phyloP scores from a whole-genome alignment of 2,329 filamentous ascomycete species.

The Penicillium freii region DNA sequence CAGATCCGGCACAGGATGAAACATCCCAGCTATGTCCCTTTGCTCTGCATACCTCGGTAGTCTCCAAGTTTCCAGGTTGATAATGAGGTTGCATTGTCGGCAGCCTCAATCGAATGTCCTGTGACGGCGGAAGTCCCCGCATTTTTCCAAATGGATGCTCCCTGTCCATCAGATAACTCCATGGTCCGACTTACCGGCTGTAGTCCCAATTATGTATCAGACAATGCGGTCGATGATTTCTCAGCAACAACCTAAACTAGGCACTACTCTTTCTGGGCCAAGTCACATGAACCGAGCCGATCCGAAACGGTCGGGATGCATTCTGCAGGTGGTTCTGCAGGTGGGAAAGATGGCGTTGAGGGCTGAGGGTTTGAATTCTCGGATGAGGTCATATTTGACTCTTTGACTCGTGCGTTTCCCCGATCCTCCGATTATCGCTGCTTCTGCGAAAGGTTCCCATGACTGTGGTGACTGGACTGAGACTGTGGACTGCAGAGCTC shows the following conservation, averaged over 20 bases:
- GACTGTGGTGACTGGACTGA: slow-evolving; percentile 1
- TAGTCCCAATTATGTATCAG: neutral
- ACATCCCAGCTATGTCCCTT: neutral
- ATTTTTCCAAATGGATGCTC: neutral
- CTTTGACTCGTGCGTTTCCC: neutral
- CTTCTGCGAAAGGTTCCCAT: neutral
- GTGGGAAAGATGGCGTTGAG: slow-evolving; percentile 2
- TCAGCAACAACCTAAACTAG: slow-evolving; percentile 6
- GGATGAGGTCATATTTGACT: slow-evolving; percentile 12
- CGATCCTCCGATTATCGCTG: slow-evolving; percentile 2
- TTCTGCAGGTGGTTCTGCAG: slow-evolving; percentile 10
- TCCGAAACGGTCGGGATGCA: slow-evolving; percentile 15
- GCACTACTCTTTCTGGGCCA: neutral
- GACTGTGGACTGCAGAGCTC: slow-evolving; percentile 1
- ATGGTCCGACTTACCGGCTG: neutral
- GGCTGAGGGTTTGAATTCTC: neutral
- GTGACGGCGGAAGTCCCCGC: neutral
- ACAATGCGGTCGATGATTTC: neutral
- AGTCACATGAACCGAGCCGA: slow-evolving; percentile 19
- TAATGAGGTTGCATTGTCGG: neutral
- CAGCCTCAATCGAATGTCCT: neutral
- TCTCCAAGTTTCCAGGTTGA: neutral
- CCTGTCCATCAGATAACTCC: slow-evolving; percentile 3
- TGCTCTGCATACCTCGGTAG: neutral
- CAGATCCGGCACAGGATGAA: neutral